phyloP scores from a whole-genome alignment of 805 yeast species.

The Grigorovia jiainica region DNA sequence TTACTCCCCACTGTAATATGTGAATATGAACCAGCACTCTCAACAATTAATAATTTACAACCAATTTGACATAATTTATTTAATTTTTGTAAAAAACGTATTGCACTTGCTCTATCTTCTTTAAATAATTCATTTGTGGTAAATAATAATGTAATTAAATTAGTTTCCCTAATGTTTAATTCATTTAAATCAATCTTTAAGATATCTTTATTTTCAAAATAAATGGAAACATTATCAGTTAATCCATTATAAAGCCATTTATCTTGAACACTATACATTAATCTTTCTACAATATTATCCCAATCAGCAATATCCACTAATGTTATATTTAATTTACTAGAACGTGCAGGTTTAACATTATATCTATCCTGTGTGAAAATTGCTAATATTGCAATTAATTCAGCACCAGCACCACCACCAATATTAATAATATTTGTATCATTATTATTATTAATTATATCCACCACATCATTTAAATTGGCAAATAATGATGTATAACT shows the following conservation, averaged over 20 bases:
- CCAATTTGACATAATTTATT: slow-evolving; percentile 45
- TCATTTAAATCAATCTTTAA: slow-evolving; percentile 22
- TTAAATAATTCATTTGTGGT: slow-evolving; percentile 82
- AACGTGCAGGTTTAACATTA: slow-evolving; percentile 18
- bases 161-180: slow-evolving; percentile 23
- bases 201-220: slow-evolving; percentile 31
- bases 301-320: slow-evolving; percentile 77
- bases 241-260: slow-evolving; percentile 45
- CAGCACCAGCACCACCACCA: slow-evolving; percentile 92
- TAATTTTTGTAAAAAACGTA: slow-evolving; percentile 47
- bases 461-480: slow-evolving; percentile 29
- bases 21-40: slow-evolving; percentile 86
- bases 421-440: slow-evolving; percentile 43
- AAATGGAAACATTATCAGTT: slow-evolving; percentile 24
- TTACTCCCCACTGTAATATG: slow-evolving; percentile 68
- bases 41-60: slow-evolving; percentile 56
- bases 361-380: slow-evolving; percentile 32
- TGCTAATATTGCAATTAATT: slow-evolving; percentile 53
- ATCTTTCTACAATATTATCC: slow-evolving; percentile 41
- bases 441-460: slow-evolving; percentile 11
- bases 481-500: slow-evolving; percentile 63
- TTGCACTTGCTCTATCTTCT: slow-evolving; percentile 52
- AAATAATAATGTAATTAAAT: slow-evolving; percentile 64
- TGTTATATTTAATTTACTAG: slow-evolving; percentile 33
- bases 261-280: slow-evolving; percentile 35